Evolutionary conservation across 768 basidiomycete species (phyloP).

Genomic region (Boletus speciosus): DNA sequence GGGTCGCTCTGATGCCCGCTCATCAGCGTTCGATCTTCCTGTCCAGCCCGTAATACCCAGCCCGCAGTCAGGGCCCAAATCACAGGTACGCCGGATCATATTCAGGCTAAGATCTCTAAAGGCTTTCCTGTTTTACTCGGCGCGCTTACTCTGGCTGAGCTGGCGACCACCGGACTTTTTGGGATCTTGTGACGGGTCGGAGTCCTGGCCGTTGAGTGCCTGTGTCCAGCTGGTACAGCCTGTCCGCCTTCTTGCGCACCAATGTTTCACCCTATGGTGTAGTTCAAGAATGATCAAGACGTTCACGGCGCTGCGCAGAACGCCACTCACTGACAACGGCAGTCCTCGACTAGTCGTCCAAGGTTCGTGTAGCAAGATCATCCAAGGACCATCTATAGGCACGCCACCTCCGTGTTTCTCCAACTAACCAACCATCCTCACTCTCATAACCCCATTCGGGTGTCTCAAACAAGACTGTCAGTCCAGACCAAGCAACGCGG

Average conservation of each 20-base stretch:
- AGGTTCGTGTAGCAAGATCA: conserved; percentile 77
- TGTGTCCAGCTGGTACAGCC: conserved; percentile 1
- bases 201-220: conserved; percentile 20
- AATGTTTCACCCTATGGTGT: too few species aligned
- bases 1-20: too few species aligned
- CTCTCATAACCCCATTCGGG: neutral
- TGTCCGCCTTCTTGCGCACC: too few species aligned
- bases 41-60: too few species aligned
- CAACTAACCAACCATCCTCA: conserved; percentile 1
- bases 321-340: too few species aligned
- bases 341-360: too few species aligned
- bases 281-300: too few species aligned
- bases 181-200: neutral
- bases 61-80: too few species aligned
- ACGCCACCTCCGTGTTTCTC: conserved; percentile 10
- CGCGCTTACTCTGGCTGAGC: conserved; percentile 79
- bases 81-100: neutral
- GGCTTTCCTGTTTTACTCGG: conserved; percentile 92
- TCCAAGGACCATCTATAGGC: conserved; percentile 47
- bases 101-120: conserved; percentile 55
- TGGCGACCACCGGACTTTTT: conserved; percentile 43
- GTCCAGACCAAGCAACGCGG: neutral
- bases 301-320: too few species aligned
- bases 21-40: too few species aligned
- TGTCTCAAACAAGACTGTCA: neutral